Evolutionary conservation across 176 grass and related monocot species (phyloP), one percentile per base, ranked within the genome.

Genomic region (Oryza longistaminata): DNA sequence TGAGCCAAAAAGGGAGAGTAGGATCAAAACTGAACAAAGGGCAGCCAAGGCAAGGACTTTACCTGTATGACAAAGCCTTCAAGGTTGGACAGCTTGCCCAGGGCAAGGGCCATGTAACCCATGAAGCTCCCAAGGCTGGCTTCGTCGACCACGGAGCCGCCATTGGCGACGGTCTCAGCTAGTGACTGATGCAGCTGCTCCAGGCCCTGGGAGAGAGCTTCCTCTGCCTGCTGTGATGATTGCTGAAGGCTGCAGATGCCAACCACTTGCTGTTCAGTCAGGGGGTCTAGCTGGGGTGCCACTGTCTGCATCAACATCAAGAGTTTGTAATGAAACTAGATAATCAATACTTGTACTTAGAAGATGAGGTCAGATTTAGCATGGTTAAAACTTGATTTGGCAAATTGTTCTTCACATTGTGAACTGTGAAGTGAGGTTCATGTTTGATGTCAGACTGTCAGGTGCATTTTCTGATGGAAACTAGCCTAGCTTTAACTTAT

Each of bases 51-150:
- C 45, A 74, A 62, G 9, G 34, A 35, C 11, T 68, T 40, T 68
- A 97, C 95, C 95, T 97, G 92, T 90, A 90, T 91, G 66, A 91
- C 87, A 85, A 95, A 97, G 64, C 92, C 87, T 92, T 97, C 92
- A 68, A 93, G 91, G 85, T 90, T 95, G 27, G 90, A 80, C 60
- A 97, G 87, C 82, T 95, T 95, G 87, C 85, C 82, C 1, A 97
- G 77, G 61, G 95, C 95, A 73, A 95, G 43, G n/a, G 76, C 95
- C 95, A 97, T 95, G 40, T 88, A 80, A 67, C 82, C 83, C 93
- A 95, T 97, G 88, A 91, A 93, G 79, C 73, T 93, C 72, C 71
- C 90, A 16, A 84, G 72, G 66, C 84, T 76, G 43, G 80, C 26
- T 12, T 85, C 82, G 16, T 90, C 89, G 7, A 74, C 74, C 60